Evolutionary conservation across 805 yeast genomes (phyloP), one percentile per base, ranked within the genome.

Genomic region (Pichia occidentalis): DNA sequence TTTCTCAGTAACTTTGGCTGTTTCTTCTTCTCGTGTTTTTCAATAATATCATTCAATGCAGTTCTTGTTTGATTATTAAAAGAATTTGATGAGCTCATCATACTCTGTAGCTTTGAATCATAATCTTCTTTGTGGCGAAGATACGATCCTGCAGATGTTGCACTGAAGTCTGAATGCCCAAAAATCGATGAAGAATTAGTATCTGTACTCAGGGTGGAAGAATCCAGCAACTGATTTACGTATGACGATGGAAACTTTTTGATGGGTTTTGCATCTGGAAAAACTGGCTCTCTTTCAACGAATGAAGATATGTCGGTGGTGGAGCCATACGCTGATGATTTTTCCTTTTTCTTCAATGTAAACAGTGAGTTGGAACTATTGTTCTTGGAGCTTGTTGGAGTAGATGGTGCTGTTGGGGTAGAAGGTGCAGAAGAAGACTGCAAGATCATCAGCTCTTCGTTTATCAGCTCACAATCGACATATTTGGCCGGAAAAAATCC

Each of bases 401-500:
- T 22, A 5, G 18, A 20, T 18, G 40, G 26, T 4, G 9, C 23
- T 8, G 27, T 27, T 26, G 36, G 9, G 13, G 22, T 19, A 13
- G 36, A 25, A 10, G 32, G 18, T 12, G 37, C 29, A 7, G 34
- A 26, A 2, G 18, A 21, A 12, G 20, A 16, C n/a, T 12, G n/a
- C n/a, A 14, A 23, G 19, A 16, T 24, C n/a, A 22, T 9, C 5
- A 29, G 20, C 12, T 31, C 35, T 24, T 29, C 34, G 19, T 4
- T 30, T 11, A 79, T 49, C 14, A 77, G 53, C 42, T 75, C 77
- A 7, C 86, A 96, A 53, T 80, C 77, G 5, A 87, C 97, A 54
- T 80, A 88, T 51, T 88, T 90, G 27, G 80, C 71, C 1, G 98
- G 97, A 53, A 92, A 92, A 32, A 76, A 68, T 0, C 98, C 98